Conservation (phyloP, 2,329 filamentous ascomycete species). For the Colletotrichum simmondsii region DNA sequence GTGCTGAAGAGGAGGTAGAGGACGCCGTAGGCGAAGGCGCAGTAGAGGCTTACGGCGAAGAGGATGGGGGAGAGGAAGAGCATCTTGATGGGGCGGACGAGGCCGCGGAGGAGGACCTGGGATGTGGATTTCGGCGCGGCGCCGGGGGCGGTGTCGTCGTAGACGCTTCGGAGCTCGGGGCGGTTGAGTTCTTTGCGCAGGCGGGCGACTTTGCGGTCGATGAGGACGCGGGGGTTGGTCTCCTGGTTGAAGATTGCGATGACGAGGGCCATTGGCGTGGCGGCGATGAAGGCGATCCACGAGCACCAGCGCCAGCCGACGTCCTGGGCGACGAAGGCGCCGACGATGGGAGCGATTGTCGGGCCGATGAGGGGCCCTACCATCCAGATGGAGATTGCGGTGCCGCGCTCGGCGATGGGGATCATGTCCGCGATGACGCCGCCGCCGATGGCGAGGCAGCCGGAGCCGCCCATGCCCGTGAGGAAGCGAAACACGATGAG, state of each 20-base stretch:
- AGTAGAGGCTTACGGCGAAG: slow-evolving; percentile 58
- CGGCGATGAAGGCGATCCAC: slow-evolving; percentile 63
- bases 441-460: slow-evolving; percentile 64
- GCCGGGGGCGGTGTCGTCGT: slow-evolving; percentile 37
- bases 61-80: slow-evolving; percentile 61
- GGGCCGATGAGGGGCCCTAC: slow-evolving; percentile 55
- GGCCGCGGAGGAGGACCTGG: slow-evolving; percentile 49
- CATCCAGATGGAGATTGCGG: slow-evolving; percentile 62
- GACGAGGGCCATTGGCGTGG: slow-evolving; percentile 45
- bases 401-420: slow-evolving; percentile 56
- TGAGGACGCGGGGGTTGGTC: slow-evolving; percentile 61
- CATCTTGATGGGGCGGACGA: slow-evolving; percentile 63
- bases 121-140: slow-evolving; percentile 44
- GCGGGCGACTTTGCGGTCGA: slow-evolving; percentile 57
- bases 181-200: slow-evolving; percentile 57
- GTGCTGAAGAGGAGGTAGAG: slow-evolving; percentile 66
- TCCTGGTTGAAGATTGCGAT: slow-evolving; percentile 56
- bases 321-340: slow-evolving; percentile 59
- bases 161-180: slow-evolving; percentile 47
- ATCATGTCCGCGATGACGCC: slow-evolving; percentile 67
- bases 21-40: slow-evolving; percentile 62
- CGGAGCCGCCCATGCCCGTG: slow-evolving; percentile 68
- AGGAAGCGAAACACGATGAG: slow-evolving; percentile 71
- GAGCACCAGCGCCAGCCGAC: slow-evolving; percentile 65
- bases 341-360: slow-evolving; percentile 58